Base-by-base conservation (phyloP, 2,329 filamentous ascomycete genomes). In the Gaeumannomyces sp. region DNA sequence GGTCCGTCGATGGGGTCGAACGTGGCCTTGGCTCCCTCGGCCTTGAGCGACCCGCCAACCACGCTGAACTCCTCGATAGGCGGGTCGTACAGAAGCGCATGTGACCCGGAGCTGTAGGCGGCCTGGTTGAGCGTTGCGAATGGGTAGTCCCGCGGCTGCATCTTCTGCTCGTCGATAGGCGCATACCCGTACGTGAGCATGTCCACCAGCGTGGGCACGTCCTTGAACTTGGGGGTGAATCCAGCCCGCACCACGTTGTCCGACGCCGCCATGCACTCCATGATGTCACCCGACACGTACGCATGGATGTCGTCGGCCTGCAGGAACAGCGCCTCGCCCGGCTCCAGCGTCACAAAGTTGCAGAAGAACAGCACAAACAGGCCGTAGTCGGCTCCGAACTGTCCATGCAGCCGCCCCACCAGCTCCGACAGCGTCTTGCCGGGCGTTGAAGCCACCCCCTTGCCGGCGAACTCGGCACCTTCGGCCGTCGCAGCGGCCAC, bases 221-320 rank as follows among this genome's bases (percentile, higher is more conserved):
- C 95, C 80, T 98, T 97, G 84, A 97, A 99, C 76, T 99, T 99
- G 65, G 95, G 95, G 0, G 95, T 99, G 77, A 99, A 95, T 59
- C 95, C 95, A 0, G 95, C 95, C 65, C 95, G 92, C 63, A 99
- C 93, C 50, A 99, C 95, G 70, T 99, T 99, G 83, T 99, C 95
- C n/a, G 92, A 96, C 11, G 92, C 90, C 0, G 95, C 95, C 95
- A 99, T 99, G 81, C 95, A 99, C 78, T 99, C 95, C 75, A 99
- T 93, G 70, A 99, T 97, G 73, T 99, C 94, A 66, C 92, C 92
- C 3, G 89, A 92, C 59, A 96, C 79, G 76, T 99, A 99, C 61
- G 95, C 95, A 76, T 99, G 95, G 71, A 98, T 98, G 73, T 98
- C 95, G 73, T 99, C 94, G 8, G 95, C 95, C 72, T 92, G 92